phyloP scores from a whole-genome alignment of 805 yeast species.

The Nakazawaea laoshanensis region DNA sequence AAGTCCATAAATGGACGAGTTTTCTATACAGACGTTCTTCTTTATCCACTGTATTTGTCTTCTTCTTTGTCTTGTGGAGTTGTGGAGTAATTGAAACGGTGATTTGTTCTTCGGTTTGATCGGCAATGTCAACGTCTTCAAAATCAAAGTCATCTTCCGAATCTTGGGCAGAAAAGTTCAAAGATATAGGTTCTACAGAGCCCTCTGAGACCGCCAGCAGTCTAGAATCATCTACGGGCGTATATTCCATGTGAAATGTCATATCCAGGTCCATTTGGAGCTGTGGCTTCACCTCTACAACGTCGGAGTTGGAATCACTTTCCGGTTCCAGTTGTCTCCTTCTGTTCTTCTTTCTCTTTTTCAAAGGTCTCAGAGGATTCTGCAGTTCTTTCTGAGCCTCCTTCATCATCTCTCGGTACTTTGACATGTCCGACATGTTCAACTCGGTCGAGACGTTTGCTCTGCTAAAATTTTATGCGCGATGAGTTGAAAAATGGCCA shows the following conservation, averaged over 20 bases:
- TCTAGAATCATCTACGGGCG: background rate
- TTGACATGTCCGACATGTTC: slow-evolving; percentile 12
- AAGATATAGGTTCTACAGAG: slow-evolving; percentile 13
- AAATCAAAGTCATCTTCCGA: no score
- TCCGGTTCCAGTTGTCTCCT: slow-evolving; percentile 9
- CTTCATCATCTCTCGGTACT: slow-evolving; percentile 16
- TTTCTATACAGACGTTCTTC: slow-evolving; percentile 51
- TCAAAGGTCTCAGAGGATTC: slow-evolving; percentile 14
- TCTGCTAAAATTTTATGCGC: no score
- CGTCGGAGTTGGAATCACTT: slow-evolving; percentile 10
- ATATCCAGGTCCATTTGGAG: slow-evolving; percentile 12
- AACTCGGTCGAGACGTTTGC: no score
- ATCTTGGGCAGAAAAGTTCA: slow-evolving; percentile 20
- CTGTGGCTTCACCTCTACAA: slow-evolving; percentile 13
- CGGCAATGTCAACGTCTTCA: slow-evolving; percentile 27
- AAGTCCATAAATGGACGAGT: slow-evolving; percentile 46
- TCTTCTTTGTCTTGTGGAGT: slow-evolving; percentile 15
- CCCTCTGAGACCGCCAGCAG: no score
- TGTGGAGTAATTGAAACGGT: slow-evolving; percentile 12
- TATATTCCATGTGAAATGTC: slow-evolving; percentile 11
- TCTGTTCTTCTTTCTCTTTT: slow-evolving; percentile 13
- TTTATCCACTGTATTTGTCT: slow-evolving; percentile 29
- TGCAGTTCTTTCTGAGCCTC: slow-evolving; percentile 11
- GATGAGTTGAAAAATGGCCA: no score
- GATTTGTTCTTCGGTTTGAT: slow-evolving; percentile 14